Base-by-base conservation (phyloP, 2,329 filamentous ascomycete genomes). In the Botryotinia calthae region DNA sequence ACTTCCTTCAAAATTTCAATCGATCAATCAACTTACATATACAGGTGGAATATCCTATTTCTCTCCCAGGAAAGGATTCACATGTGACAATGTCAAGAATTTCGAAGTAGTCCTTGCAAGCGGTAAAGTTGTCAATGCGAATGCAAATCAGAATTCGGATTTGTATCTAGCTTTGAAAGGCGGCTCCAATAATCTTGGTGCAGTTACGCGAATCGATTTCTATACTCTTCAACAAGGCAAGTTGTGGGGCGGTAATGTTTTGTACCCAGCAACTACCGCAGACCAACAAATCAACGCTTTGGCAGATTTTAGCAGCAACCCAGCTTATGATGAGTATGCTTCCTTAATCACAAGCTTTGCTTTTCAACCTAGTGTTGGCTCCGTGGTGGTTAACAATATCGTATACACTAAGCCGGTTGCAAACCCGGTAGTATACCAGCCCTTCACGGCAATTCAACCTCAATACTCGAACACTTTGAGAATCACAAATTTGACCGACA, bases 181-280 rank as follows among this genome's bases (percentile, higher is more conserved):
- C 9, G 88, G 88, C 31, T 84, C 85, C n/a, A 87, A 85, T 78
- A 88, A 87, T 77, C 88, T 85, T 73, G 87, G 86, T 5, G 82
- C 87, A 73, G 83, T 86, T 14, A 85, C 85, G 10, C 81, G 81
- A 18, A 86, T 85, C 76, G 77, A 83, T 18, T 44, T 72, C 42
- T 40, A 64, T 7, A 65, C 73, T 22, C 73, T 75, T 28, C 44
- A 73, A 22, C 73, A 75, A 61, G 73, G 73, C 6, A 9, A 61
- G 12, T 18, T 74, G 9, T 75, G 73, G 73, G 68, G 72, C 56
- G 73, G 73, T 8, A 65, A 51, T 54, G 42, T 73, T 8, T 42
- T 67, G 34, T 72, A 75, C 66, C 20, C 42, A 34, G n/a, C n/a
- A 34, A n/a, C 37, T 3, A 62, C 40, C 1, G 51, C 31, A 10